Evolutionary conservation across 495 filamentous ascomycete species (phyloP).

Genomic region (Aspergillus incahuasiensis): DNA sequence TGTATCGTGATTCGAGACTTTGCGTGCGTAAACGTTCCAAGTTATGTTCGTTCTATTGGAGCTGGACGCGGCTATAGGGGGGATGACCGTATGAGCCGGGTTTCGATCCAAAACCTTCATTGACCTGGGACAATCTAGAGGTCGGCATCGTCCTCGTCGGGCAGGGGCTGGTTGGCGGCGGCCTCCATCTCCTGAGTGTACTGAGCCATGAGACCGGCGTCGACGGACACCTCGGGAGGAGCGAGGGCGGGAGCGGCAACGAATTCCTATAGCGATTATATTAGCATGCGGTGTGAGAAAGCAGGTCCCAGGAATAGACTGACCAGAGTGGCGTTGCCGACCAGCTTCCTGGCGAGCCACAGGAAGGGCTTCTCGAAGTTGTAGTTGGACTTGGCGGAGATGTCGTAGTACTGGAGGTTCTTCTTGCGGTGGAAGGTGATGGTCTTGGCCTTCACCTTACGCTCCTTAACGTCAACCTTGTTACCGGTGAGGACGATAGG

Average conservation of each 20-base stretch:
- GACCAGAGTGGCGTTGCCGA: constrained; percentile 88
- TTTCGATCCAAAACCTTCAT: constrained; percentile 20
- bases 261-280: constrained; percentile 66
- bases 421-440: constrained; percentile 99
- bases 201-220: constrained; percentile 70
- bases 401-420: constrained; percentile 99
- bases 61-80: constrained; percentile 2
- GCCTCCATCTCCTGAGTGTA: constrained; percentile 86
- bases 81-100: background rate
- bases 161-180: constrained; percentile 79
- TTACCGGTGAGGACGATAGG: constrained; percentile 98
- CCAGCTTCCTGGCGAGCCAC: constrained; percentile 97
- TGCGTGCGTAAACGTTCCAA: constrained; percentile 20
- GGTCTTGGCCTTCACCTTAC: constrained; percentile 99
- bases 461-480: constrained; percentile 99
- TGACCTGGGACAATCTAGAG: constrained; percentile 42
- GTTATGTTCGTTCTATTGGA: constrained; percentile 11
- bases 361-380: constrained; percentile 99
- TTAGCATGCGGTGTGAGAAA: constrained; percentile 3
- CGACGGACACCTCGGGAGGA: constrained; percentile 85
- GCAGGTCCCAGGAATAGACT: constrained; percentile 25
- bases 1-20: constrained; percentile 40
- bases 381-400: constrained; percentile 99
- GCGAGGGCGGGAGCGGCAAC: constrained; percentile 92
- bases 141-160: constrained; percentile 89